A percentile compares a stretch with the other conserved stretches of the same genome.
Evolutionary conservation across 225 moss, liverwort and hornwort species (phyloP).

Genomic region (Sphagnum tenellum): DNA sequence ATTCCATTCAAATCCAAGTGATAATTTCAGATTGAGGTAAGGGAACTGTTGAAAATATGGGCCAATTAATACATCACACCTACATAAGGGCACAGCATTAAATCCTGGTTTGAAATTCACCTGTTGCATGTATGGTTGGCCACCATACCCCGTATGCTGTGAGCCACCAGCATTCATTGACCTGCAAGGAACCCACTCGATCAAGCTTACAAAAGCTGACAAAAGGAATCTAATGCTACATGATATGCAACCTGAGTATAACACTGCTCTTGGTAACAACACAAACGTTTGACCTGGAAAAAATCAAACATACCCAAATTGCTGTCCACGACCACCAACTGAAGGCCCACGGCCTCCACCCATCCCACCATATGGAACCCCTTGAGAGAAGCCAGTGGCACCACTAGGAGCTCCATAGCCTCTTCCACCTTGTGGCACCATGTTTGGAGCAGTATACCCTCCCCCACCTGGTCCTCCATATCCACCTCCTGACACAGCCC

Average conservation of each 20-base stretch:
- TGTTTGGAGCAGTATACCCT: conserved; percentile 53
- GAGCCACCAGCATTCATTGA: conserved; percentile 47
- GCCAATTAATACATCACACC: too few species aligned
- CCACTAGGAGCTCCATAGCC: conserved; percentile 27
- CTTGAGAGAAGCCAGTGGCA: conserved; percentile 32
- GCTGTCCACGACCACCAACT: conserved; percentile 70
- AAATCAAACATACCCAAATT: conserved; percentile 43
- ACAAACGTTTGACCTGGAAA: too few species aligned
- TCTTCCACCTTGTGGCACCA: conserved; percentile 64
- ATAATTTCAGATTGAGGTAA: too few species aligned
- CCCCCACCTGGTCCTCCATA: conserved; percentile 44
- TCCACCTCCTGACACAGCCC: conserved; percentile 47
- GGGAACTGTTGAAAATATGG: too few species aligned
- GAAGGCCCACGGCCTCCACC: conserved; percentile 44
- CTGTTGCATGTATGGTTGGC: conserved; percentile 64
- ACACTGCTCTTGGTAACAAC: too few species aligned
- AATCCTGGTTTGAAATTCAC: conserved; percentile 11
- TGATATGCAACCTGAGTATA: too few species aligned
- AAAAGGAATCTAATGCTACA: too few species aligned
- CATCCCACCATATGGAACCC: conserved; percentile 59
- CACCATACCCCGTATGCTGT: conserved; percentile 46
- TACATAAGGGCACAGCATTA: background rate
- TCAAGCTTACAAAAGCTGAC: too few species aligned
- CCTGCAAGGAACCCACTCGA: conserved; percentile 18
- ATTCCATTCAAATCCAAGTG: background rate